Conservation (phyloP, 495 filamentous ascomycete species). For the Lophiotrema nucula region DNA sequence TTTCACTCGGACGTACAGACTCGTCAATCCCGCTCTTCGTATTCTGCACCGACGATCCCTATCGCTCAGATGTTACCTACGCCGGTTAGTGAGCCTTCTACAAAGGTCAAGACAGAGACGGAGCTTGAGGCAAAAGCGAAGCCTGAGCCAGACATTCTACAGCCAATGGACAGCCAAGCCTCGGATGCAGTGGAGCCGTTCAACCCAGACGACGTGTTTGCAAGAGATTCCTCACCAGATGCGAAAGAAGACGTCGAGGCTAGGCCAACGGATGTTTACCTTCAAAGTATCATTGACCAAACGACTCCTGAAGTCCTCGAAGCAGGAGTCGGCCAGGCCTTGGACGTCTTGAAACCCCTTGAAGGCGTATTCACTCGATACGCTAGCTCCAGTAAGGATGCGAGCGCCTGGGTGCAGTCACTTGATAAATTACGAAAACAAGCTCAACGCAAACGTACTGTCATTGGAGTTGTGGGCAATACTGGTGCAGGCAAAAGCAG, state of each 20-base stretch:
- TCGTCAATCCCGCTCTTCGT: no score
- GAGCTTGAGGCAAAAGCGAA: not conserved
- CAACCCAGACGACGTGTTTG: constrained; percentile 8
- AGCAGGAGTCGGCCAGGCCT: constrained; percentile 41
- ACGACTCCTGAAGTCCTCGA: constrained; percentile 44
- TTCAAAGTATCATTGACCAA: constrained; percentile 43
- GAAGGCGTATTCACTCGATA: constrained; percentile 35
- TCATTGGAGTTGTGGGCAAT: constrained; percentile 40
- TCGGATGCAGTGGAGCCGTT: not conserved
- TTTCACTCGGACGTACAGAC: no score
- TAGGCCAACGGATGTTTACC: constrained; percentile 9
- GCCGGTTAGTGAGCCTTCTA: no score
- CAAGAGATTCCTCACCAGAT: constrained; percentile 7
- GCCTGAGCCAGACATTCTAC: not conserved
- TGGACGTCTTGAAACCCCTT: constrained; percentile 17
- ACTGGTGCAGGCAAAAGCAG: constrained; percentile 40
- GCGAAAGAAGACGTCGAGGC: not conserved
- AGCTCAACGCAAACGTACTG: constrained; percentile 35
- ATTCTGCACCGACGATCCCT: no score
- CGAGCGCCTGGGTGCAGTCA: constrained; percentile 45
- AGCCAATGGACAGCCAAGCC: not conserved
- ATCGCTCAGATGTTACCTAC: no score
- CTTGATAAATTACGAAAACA: constrained; percentile 46
- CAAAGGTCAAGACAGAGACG: no score
- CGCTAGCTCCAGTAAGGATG: constrained; percentile 38